Evolutionary conservation across 2,329 filamentous ascomycete genomes (phyloP).

Genomic region (Fusarium sulawesiense): DNA sequence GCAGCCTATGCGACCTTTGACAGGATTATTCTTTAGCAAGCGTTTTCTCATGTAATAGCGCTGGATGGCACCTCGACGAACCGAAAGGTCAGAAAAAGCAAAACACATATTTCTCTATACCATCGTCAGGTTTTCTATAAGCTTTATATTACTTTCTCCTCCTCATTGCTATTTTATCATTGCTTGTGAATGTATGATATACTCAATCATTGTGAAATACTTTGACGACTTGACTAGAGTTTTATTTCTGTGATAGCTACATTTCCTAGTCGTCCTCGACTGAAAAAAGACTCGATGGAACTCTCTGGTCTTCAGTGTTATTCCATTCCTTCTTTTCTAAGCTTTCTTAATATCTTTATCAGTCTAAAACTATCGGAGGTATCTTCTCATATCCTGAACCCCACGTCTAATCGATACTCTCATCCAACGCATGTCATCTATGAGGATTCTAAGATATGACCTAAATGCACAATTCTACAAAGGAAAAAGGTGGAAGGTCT

Average conservation of each 20-base stretch:
- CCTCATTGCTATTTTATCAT: not conserved
- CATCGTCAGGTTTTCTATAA: slow-evolving; percentile 4
- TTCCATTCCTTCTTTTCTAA: not conserved
- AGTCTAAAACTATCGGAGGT: not conserved
- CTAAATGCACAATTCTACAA: not conserved
- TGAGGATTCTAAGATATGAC: not conserved
- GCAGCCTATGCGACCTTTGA: slow-evolving; percentile 2
- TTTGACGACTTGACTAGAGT: not conserved
- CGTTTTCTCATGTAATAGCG: slow-evolving; percentile 24
- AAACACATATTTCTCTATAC: not conserved
- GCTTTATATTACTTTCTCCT: not conserved
- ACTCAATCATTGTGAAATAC: not conserved
- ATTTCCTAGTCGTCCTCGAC: not conserved
- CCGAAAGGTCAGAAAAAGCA: slow-evolving; percentile 5
- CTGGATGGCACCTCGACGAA: slow-evolving; percentile 9
- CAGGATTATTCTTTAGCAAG: slow-evolving; percentile 19
- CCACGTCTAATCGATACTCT: not conserved
- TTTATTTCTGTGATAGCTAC: no score
- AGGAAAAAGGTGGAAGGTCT: not conserved
- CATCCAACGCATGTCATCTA: not conserved
- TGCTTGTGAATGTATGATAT: not conserved
- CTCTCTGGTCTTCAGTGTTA: not conserved
- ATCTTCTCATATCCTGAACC: not conserved
- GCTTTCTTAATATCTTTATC: not conserved
- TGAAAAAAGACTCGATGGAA: not conserved